Evolutionary conservation across 345 rosid species (phyloP), one percentile per base, ranked within the genome.

Genomic region (Schrenkiella parvula): DNA sequence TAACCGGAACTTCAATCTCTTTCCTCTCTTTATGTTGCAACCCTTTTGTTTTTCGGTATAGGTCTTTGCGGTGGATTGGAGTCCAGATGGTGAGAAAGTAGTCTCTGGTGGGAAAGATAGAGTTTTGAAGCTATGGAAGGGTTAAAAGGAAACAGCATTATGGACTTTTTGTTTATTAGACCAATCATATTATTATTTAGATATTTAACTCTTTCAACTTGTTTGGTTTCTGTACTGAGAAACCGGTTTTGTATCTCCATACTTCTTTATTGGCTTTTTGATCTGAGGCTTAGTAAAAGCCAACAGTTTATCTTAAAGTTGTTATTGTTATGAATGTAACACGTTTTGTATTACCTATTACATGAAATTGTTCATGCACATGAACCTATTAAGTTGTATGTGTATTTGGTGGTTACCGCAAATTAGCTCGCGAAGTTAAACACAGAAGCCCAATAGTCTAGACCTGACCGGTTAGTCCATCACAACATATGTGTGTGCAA

Each of bases 31-130:
- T 25, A 75, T 26, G 28, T 58, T 58, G 37, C 2, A 2, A 25
- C n/a, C 19, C 21, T 21, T n/a, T 28, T 15, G 11, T 43, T n/a
- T 28, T 0, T 52, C 14, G 7, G 14, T 2, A 21, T 54, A 93
- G 96, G 97, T 91, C 65, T 93, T 75, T 55, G 92, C 97, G 1
- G 97, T 95, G 74, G 96, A 95, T 73, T 95, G 97, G 99, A 95
- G 99, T 83, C 99, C 99, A 6, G 96, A 91, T 73, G 99, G 96
- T 17, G 97, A 95, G 89, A 91, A 95, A 83, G 99, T 95, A 29
- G 97, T 89, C 19, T 95, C 96, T 8, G 97, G 97, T 51, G 99
- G 99, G 43, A 91, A 86, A 69, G 97, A 95, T 55, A 80, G 80
- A 84, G 95, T 88, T 21, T 75, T 95, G 86, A 91, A 95, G 83